Conservation (phyloP, 257 asterid genomes). For the Solanum ossicruentum region DNA sequence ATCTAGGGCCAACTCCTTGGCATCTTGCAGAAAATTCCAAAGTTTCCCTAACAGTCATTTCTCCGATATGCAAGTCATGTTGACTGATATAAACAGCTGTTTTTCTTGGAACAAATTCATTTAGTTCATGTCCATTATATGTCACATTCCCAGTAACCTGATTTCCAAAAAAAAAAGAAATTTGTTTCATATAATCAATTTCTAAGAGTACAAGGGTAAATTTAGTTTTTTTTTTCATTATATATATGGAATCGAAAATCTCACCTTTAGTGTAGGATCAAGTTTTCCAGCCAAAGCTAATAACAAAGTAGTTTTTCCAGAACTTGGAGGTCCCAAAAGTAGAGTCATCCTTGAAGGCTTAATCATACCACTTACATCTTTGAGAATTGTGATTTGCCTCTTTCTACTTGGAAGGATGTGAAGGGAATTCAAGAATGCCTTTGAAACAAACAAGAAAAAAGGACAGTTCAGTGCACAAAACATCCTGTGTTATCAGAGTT, state of each 20-base stretch:
- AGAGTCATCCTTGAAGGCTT: constrained; percentile 33
- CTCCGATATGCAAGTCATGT: constrained; percentile 53
- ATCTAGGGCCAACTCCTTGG: constrained; percentile 64
- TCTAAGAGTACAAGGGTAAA: neutral
- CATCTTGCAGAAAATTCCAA: constrained; percentile 59
- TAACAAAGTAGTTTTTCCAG: constrained; percentile 15
- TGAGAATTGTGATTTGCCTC: constrained; percentile 40
- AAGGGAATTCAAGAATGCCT: constrained; percentile 11
- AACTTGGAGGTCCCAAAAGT: constrained; percentile 1
- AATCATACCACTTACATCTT: constrained; percentile 52
- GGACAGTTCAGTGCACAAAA: neutral
- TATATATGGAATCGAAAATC: neutral
- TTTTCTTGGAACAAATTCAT: constrained; percentile 52
- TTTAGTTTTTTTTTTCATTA: neutral
- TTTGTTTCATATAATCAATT: neutral
- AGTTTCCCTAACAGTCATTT: constrained; percentile 73
- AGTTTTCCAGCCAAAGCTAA: constrained; percentile 67
- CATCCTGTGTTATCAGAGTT: neutral
- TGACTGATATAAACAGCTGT: constrained; percentile 66
- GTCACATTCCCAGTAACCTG: constrained; percentile 12
- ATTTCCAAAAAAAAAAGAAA: neutral
- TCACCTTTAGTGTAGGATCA: constrained; percentile 36
- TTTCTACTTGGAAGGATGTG: constrained; percentile 34
- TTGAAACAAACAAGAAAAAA: neutral
- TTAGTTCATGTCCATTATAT: constrained; percentile 46